Evolutionary conservation across 2,329 filamentous ascomycete genomes (phyloP).

Genomic region (Xylariaceae sp.): DNA sequence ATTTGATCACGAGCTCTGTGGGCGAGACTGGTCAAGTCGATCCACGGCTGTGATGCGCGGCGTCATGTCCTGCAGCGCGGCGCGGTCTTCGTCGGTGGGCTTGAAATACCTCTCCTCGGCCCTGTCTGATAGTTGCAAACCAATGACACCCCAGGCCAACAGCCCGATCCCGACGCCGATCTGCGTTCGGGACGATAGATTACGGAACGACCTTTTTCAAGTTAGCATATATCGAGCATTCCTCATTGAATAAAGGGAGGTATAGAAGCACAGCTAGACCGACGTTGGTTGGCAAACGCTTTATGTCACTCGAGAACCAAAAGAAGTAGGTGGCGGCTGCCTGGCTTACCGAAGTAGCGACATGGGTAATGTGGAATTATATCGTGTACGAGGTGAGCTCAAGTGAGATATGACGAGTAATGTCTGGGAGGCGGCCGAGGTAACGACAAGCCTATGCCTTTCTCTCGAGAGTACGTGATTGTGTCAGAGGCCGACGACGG

Average conservation of each 20-base stretch:
- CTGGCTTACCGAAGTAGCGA: constrained; percentile 20
- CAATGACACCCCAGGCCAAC: constrained; percentile 70
- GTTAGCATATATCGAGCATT: too few relatives aligned
- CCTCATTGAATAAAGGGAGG: too few relatives aligned
- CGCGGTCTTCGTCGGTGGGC: constrained; percentile 69
- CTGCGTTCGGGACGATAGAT: constrained; percentile 66
- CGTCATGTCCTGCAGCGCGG: constrained; percentile 56
- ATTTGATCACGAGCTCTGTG: neutral
- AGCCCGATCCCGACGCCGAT: constrained; percentile 68
- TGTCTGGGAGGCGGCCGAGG: constrained; percentile 10
- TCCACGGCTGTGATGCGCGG: constrained; percentile 63
- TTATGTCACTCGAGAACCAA: constrained; percentile 3
- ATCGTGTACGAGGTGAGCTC: constrained; percentile 7
- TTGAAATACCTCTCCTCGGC: constrained; percentile 70
- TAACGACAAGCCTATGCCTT: neutral
- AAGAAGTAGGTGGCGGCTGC: constrained; percentile 1
- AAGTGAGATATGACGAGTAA: constrained; percentile 10
- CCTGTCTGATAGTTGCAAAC: constrained; percentile 68
- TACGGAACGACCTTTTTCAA: constrained; percentile 59
- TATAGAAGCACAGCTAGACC: too few relatives aligned
- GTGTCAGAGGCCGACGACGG: neutral
- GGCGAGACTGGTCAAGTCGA: neutral
- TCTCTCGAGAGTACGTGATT: neutral
- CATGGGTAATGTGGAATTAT: constrained; percentile 9
- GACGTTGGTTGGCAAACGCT: too few relatives aligned